phyloP scores from a whole-genome alignment of 2,329 filamentous ascomycete genomes.

The Verticillium tricorpus region DNA sequence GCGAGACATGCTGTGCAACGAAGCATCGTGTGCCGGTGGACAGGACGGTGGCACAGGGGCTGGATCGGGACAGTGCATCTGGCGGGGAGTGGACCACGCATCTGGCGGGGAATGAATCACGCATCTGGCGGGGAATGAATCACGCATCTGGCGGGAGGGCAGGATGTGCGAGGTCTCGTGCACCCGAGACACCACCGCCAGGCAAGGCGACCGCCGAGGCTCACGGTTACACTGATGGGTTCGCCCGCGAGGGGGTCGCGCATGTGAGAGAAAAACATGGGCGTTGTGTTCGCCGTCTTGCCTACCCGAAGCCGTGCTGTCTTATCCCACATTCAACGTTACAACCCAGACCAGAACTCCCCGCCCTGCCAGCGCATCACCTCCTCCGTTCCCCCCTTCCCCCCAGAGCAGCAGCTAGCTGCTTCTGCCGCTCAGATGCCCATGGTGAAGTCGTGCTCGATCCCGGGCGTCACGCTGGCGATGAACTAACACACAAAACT shows the following conservation, averaged over 20 bases:
- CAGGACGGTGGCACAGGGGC: too few species aligned
- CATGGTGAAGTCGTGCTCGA: constrained; percentile 98
- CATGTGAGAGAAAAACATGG: not conserved
- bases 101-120: too few species aligned
- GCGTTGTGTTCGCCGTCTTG: not conserved
- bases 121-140: too few species aligned
- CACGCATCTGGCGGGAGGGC: too few species aligned
- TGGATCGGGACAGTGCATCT: too few species aligned
- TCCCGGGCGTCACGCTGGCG: constrained; percentile 88
- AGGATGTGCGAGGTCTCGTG: too few species aligned
- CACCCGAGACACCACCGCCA: too few species aligned
- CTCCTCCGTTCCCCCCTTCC: not conserved
- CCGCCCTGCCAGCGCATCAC: not conserved
- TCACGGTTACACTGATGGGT: not conserved
- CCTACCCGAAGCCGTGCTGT: not conserved
- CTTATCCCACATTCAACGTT: not conserved
- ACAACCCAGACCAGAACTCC: not conserved
- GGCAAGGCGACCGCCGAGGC: too few species aligned
- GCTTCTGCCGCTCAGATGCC: constrained; percentile 55
- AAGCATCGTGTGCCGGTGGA: too few species aligned
- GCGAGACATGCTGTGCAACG: not conserved
- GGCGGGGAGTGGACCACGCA: too few species aligned
- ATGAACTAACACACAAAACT: constrained; percentile 50
- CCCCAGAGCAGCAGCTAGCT: not conserved
- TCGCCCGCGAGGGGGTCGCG: not conserved